Evolutionary conservation across 2,329 filamentous ascomycete genomes (phyloP), one percentile per base, ranked within the genome.

Genomic region (Pyrenophora tritici-repentis): DNA sequence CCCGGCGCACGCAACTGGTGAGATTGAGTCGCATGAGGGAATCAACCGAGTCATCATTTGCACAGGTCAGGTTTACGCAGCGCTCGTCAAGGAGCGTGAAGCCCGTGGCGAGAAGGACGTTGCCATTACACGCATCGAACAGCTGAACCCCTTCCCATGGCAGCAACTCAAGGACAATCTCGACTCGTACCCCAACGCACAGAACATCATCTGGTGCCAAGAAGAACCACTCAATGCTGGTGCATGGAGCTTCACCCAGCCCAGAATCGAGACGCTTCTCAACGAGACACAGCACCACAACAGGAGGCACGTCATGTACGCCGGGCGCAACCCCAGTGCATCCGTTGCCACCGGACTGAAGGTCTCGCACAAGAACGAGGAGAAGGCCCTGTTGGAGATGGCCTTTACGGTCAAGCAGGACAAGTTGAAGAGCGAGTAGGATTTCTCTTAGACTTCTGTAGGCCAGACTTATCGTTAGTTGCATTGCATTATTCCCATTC

Each of bases 61-160:
- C 83, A 86, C 89, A 53, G 94, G 94, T 63, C 94, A 99, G 79
- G 93, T 97, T 51, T 99, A 92, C 77, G 86, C 88, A 42, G 87
- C 91, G 18, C 85, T 99, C 37, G 81, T 88, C 79, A 97, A 97
- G 81, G 86, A 97, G 83, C 91, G 94, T 66, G 85, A 89, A 65
- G 84, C 91, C 58, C 88, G 95, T 73, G 87, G 89, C 61, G 84
- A 96, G 73, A 91, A 91, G 76, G 88, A 97, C 73, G 89, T 93
- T 16, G 94, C 93, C 70, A 88, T 99, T 73, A 97, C 92, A 17
- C 91, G 94, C 72, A 86, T 99, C 63, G 94, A 99, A 81, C 94
- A 99, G 79, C 85, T 99, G 55, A 92, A 99, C 80, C 94, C 94
- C 69, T 99, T 99, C 90, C 94, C 94, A 43, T 99, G 94, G 93